A percentile compares a stretch with the other conserved stretches of the same genome.
phyloP scores from a whole-genome alignment of 2,329 filamentous ascomycete genomes.

The Chaetomium sp. region DNA sequence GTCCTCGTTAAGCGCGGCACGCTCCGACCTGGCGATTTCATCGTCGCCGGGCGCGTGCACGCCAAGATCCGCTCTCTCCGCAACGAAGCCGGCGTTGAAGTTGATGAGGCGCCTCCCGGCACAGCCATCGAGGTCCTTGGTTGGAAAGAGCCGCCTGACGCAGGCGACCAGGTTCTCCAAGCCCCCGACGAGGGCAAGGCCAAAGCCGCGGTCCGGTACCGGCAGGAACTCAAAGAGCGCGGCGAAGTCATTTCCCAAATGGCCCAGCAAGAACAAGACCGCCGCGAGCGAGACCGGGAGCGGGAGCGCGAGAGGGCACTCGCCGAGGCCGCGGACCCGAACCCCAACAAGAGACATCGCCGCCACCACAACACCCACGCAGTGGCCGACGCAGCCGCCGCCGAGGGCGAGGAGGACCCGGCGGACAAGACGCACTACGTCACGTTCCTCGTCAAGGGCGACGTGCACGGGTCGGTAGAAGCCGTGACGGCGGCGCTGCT shows the following conservation, averaged over 20 bases:
- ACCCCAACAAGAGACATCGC: neutral
- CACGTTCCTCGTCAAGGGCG: slow-evolving; percentile 86
- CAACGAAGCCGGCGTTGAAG: slow-evolving; percentile 77
- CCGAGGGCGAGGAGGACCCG: slow-evolving; percentile 39
- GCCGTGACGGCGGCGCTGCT: slow-evolving; percentile 78
- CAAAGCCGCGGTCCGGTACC: slow-evolving; percentile 75
- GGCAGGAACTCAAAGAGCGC: slow-evolving; percentile 70
- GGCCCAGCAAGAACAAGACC: slow-evolving; percentile 68
- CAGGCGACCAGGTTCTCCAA: slow-evolving; percentile 86
- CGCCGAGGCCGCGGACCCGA: slow-evolving; percentile 10
- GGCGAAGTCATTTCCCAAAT: slow-evolving; percentile 79
- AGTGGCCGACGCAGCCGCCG: slow-evolving; percentile 41
- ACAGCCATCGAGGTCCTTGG: slow-evolving; percentile 91
- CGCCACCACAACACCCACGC: neutral
- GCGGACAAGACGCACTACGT: slow-evolving; percentile 55
- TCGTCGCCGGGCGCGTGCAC: slow-evolving; percentile 89
- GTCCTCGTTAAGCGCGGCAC: slow-evolving; percentile 88
- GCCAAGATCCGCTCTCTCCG: slow-evolving; percentile 79
- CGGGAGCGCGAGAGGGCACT: slow-evolving; percentile 46
- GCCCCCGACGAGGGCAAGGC: slow-evolving; percentile 77
- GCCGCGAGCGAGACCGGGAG: slow-evolving; percentile 57
- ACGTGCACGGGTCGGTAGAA: slow-evolving; percentile 92
- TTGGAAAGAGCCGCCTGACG: slow-evolving; percentile 82
- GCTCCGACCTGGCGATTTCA: slow-evolving; percentile 73
- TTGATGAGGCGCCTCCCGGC: slow-evolving; percentile 78